Conservation (phyloP, 164 flowering plant genomes). For the Magnolia changhungtana region DNA sequence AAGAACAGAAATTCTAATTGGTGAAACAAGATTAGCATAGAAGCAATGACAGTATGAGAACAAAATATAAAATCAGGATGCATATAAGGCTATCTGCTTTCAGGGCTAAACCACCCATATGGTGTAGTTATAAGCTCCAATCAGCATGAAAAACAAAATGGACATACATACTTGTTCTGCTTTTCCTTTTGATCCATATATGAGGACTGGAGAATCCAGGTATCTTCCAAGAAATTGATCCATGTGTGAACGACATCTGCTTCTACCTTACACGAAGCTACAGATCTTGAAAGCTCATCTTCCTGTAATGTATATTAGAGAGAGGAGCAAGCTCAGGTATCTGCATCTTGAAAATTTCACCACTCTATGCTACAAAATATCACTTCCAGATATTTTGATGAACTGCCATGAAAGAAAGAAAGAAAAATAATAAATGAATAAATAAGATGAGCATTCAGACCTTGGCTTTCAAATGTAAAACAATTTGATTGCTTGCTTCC, state of each 20-base stretch:
- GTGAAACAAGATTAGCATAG: too few relatives aligned
- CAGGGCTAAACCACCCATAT: neutral
- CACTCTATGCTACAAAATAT: neutral
- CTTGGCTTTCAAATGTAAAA: slow-evolving; percentile 65
- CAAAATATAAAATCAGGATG: neutral
- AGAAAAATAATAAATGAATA: neutral
- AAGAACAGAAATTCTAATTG: neutral
- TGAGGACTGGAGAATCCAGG: slow-evolving; percentile 80
- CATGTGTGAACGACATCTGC: slow-evolving; percentile 77
- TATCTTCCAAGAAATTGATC: slow-evolving; percentile 94
- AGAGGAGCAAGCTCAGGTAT: neutral
- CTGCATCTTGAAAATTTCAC: neutral
- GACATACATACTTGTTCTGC: slow-evolving; percentile 63
- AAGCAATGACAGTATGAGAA: neutral
- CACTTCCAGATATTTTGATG: neutral
- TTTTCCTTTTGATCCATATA: slow-evolving; percentile 65
- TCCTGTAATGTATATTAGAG: slow-evolving; percentile 42
- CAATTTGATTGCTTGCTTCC: slow-evolving; percentile 77
- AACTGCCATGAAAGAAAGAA: neutral
- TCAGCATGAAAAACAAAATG: neutral
- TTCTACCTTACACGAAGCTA: slow-evolving; percentile 64
- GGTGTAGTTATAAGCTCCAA: neutral
- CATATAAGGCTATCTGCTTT: neutral
- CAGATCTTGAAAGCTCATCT: slow-evolving; percentile 78
- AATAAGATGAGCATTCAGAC: slow-evolving; percentile 26